A percentile compares a stretch with the other conserved stretches of the same genome.
These are phyloP conservation scores for Lindgomyces ingoldianus DNA, from an alignment of 495 filamentous ascomycete species.

Conservation along the genomic window DNA sequence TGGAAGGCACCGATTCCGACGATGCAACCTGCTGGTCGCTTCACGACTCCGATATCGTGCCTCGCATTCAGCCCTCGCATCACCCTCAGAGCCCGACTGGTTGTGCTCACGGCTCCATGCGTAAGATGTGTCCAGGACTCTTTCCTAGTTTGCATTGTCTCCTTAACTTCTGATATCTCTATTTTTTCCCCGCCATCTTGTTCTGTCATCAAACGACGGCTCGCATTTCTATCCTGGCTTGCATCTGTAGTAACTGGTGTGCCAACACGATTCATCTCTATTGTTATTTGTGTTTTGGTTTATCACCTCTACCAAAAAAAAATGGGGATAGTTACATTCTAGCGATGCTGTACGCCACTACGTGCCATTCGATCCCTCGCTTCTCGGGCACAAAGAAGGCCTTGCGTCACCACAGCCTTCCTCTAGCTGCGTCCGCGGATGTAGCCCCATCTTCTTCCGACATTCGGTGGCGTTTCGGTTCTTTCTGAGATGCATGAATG, in stretches of 20 bases:
- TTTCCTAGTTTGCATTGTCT: not conserved
- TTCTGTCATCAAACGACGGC: not conserved
- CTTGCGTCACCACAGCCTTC: constrained; percentile 26
- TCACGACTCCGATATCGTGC: constrained; percentile 11
- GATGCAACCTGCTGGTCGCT: constrained; percentile 19
- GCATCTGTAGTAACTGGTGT: not conserved
- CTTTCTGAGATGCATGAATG: not conserved
- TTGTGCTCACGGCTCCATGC: not conserved
- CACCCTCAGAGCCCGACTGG: not conserved
- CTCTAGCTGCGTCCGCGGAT: constrained; percentile 31
- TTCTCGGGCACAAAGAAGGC: constrained; percentile 9
- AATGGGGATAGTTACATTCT: constrained; percentile 34
- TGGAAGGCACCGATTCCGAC: constrained; percentile 13
- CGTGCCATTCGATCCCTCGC: not conserved
- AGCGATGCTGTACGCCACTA: constrained; percentile 15
- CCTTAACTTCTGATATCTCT: not conserved
- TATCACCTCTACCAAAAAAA: not conserved
- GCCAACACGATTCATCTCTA: constrained; percentile 20
- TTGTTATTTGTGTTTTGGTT: constrained; percentile 27
- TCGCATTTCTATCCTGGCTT: not conserved
- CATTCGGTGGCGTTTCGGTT: constrained; percentile 6
- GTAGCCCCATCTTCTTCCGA: constrained; percentile 26
- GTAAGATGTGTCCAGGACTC: not conserved
- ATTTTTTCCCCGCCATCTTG: not conserved
- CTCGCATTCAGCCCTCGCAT: not conserved